A percentile compares a stretch with the other conserved stretches of the same genome.
Evolutionary conservation across 176 grass and related monocot species (phyloP).

Genomic region (Raddia guianensis): DNA sequence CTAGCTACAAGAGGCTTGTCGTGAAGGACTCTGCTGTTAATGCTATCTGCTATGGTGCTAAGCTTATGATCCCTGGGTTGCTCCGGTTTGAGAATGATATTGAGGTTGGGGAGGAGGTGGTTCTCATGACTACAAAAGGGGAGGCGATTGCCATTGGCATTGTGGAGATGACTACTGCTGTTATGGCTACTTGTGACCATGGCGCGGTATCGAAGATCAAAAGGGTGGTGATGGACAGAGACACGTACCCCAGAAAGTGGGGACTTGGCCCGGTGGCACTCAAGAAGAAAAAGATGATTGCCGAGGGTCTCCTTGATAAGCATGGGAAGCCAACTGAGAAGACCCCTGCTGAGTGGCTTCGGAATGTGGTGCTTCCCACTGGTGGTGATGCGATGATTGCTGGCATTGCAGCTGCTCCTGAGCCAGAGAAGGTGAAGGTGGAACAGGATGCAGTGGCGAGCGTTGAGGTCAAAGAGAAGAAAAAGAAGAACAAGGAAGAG

Average conservation of each 20-base stretch:
- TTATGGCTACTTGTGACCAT: conserved; percentile 95
- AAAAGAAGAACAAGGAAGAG: conserved; percentile 70
- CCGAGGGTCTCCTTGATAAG: conserved; percentile 79
- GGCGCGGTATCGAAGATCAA: conserved; percentile 78
- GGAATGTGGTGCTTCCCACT: conserved; percentile 79
- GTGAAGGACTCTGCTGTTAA: conserved; percentile 95
- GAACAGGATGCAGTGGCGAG: conserved; percentile 26
- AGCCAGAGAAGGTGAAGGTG: conserved; percentile 54
- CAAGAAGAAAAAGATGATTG: conserved; percentile 87
- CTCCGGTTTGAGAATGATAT: conserved; percentile 94
- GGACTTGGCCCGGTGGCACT: conserved; percentile 84
- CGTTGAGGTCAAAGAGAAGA: conserved; percentile 58
- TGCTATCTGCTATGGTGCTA: conserved; percentile 96
- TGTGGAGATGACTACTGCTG: conserved; percentile 93
- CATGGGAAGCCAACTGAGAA: conserved; percentile 92
- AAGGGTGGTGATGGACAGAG: conserved; percentile 96
- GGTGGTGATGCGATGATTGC: conserved; percentile 82
- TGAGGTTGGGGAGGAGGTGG: conserved; percentile 86
- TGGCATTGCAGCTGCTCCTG: conserved; percentile 76
- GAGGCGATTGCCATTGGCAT: conserved; percentile 92
- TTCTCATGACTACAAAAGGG: conserved; percentile 92
- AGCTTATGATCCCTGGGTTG: conserved; percentile 94
- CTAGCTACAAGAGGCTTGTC: conserved; percentile 96
- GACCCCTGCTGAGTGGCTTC: conserved; percentile 80
- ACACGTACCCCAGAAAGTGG: conserved; percentile 97